Conservation (phyloP, 2,329 filamentous ascomycete genomes). For the Penicillium corylophilum region DNA sequence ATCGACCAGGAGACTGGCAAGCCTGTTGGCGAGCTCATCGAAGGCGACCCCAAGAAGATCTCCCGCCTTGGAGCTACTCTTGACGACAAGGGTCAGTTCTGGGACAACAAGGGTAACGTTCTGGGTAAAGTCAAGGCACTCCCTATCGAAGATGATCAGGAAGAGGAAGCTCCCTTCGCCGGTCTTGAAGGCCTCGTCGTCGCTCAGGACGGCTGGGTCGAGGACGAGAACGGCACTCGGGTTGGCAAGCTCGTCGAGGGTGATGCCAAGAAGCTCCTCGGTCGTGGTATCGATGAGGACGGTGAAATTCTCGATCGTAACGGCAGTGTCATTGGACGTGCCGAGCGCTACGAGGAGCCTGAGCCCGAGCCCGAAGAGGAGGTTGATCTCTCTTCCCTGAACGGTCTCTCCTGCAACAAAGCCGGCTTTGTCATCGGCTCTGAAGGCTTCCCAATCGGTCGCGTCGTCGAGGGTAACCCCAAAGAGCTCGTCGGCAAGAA, state of each 20-base stretch:
- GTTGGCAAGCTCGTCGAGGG: constrained; percentile 57
- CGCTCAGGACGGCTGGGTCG: constrained; percentile 49
- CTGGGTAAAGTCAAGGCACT: constrained; percentile 58
- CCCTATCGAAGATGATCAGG: constrained; percentile 33
- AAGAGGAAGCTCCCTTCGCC: constrained; percentile 43
- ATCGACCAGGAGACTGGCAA: constrained; percentile 45
- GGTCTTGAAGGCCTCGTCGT: constrained; percentile 50
- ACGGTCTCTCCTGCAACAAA: constrained; percentile 58
- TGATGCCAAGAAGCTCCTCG: constrained; percentile 59
- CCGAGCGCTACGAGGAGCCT: constrained; percentile 53
- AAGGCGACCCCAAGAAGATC: constrained; percentile 65
- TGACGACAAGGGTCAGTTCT: constrained; percentile 63
- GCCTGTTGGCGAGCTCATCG: constrained; percentile 57
- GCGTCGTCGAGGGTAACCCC: constrained; percentile 48
- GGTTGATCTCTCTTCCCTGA: constrained; percentile 39
- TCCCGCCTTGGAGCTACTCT: constrained; percentile 37
- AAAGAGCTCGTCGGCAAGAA: constrained; percentile 8
- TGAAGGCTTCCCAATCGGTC: constrained; percentile 56
- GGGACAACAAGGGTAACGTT: constrained; percentile 63
- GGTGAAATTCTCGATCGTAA: constrained; percentile 62
- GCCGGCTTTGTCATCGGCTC: constrained; percentile 56
- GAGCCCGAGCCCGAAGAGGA: constrained; percentile 39
- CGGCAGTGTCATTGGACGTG: constrained; percentile 61
- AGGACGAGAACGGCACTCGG: constrained; percentile 48
- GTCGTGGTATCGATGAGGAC: constrained; percentile 61